Base-by-base conservation (phyloP, 2,329 filamentous ascomycete species). In the Exophiala aquamarina region DNA sequence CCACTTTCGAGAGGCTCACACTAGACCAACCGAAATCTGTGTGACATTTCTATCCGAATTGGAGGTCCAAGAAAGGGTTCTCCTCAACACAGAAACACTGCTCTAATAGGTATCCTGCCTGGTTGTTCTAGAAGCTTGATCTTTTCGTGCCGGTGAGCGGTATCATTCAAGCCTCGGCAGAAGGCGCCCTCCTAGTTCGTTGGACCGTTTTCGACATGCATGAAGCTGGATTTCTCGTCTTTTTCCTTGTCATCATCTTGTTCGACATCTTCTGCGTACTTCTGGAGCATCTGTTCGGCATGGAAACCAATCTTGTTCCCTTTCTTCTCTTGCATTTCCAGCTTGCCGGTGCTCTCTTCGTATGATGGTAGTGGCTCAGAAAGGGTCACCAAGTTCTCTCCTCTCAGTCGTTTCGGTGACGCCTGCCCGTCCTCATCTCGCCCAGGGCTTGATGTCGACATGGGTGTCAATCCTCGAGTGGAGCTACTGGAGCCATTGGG, bases 281-380 rank as follows among this genome's bases (percentile, higher is more conserved):
- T 54, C 38, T 59, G 49, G 10, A 57, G 47, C 44, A 59, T 45
- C 42, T 54, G 44, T 31, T 59, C 55, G 3, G 57, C 54, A 28
- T 58, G 48, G 13, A 53, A 40, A 18, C 53, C 57, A 34, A 59
- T 59, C 43, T 56, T 59, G 34, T 55, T 58, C 8, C 49, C 54
- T 37, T 45, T 52, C 47, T 57, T 65, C 57, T 73, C 67, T 48
- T 66, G 56, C 70, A 71, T 71, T 55, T 72, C 70, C 42, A 65
- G 64, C 9, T 52, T 59, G 17, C 53, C 52, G 19, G 63, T 60
- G 23, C 23, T 52, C 15, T 65, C 60, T 26, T 67, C 67, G 42
- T 70, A 70, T 6, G 59, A 61, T 11, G 63, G 57, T 20, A 49
- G 52, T 21, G 42, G 40, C 17, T 57, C 57, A 8, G 35, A 29